These are phyloP conservation scores for Jatropha podagrica DNA, from an alignment of 441 rosid genomes.

Conservation along the genomic window DNA sequence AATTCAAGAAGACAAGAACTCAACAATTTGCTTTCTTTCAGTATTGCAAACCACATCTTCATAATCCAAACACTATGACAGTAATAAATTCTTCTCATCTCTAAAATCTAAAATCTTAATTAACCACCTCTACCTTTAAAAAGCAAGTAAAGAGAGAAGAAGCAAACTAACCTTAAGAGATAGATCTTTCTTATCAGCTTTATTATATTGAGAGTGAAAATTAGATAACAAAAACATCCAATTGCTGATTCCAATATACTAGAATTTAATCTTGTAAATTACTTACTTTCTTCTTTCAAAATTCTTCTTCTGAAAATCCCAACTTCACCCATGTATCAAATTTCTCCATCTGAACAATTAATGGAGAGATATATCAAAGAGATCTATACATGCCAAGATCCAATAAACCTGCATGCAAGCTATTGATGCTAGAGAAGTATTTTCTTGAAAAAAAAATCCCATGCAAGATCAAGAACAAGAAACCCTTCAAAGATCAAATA, in stretches of 20 bases:
- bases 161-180: slow-evolving; percentile 3
- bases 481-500: slow-evolving; percentile 50
- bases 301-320: neutral
- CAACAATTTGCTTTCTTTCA: neutral
- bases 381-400: neutral
- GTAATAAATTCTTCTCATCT: neutral
- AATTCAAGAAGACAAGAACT: slow-evolving; percentile 1
- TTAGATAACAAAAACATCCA: neutral
- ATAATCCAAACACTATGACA: neutral
- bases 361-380: slow-evolving; percentile 1
- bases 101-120: neutral
- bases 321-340: neutral
- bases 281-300: slow-evolving; percentile 5
- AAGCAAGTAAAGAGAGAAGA: neutral
- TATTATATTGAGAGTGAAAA: neutral
- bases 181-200: neutral
- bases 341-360: neutral
- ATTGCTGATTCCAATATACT: neutral
- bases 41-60: neutral
- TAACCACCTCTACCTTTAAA: neutral
- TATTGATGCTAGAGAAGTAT: neutral
- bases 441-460: neutral
- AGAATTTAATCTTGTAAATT: neutral
- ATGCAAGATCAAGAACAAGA: slow-evolving; percentile 8
- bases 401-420: slow-evolving; percentile 14